A percentile compares a stretch with the other conserved stretches of the same genome.
Conservation (phyloP, 2,329 filamentous ascomycete species). For the Epichloe hybrida region DNA sequence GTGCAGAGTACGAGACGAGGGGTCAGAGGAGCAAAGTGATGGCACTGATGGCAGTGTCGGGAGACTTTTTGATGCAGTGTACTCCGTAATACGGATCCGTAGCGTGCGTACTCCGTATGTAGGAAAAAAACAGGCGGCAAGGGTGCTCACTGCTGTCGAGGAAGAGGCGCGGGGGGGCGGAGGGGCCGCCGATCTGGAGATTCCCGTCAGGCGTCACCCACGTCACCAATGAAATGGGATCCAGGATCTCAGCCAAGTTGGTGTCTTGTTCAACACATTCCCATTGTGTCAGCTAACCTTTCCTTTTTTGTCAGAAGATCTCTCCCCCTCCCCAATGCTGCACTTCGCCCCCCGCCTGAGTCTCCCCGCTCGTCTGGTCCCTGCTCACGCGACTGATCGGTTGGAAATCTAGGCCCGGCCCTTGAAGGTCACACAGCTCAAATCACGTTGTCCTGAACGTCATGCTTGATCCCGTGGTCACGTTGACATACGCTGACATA, state of each 20-base stretch:
- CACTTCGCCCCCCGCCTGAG: neutral
- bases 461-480: neutral
- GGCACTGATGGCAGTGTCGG: too few relatives aligned
- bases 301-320: too few relatives aligned
- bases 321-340: too few relatives aligned
- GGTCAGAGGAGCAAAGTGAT: neutral
- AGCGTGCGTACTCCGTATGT: neutral
- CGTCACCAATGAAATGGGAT: neutral
- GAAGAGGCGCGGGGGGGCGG: neutral
- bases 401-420: neutral
- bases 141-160: neutral
- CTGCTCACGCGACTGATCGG: neutral
- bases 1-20: neutral
- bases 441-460: neutral
- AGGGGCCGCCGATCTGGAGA: neutral
- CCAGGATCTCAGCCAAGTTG: neutral
- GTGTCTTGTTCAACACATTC: too few relatives aligned
- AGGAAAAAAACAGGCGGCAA: neutral
- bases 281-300: too few relatives aligned
- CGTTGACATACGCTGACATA: too few relatives aligned
- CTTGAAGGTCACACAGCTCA: neutral
- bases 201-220: neutral
- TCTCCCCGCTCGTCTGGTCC: neutral
- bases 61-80: neutral
- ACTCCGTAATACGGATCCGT: too few relatives aligned